These are phyloP conservation scores for Curvularia hawaiiensis DNA, from an alignment of 2,329 filamentous ascomycete species.

Conservation along the genomic window DNA sequence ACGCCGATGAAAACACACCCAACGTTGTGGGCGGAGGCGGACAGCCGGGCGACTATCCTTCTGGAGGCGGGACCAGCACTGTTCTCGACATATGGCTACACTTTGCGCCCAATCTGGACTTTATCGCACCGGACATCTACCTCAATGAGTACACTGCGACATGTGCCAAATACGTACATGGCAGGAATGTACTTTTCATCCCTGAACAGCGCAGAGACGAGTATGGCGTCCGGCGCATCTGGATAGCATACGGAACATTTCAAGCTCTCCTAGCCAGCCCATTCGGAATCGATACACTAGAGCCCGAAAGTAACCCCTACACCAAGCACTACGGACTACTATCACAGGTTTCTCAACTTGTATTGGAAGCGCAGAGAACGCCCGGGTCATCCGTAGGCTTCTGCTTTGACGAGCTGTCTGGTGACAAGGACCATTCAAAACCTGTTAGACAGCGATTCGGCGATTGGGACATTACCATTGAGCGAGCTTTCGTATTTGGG, in stretches of 20 bases:
- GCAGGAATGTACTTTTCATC: conserved; percentile 56
- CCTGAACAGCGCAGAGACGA: conserved; percentile 59
- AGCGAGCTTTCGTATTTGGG: conserved; percentile 55
- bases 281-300: conserved; percentile 50
- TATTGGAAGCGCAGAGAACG: conserved; percentile 45
- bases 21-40: conserved; percentile 51
- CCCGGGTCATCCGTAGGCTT: conserved; percentile 47
- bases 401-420: conserved; percentile 49
- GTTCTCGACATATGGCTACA: conserved; percentile 54
- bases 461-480: conserved; percentile 47
- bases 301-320: conserved; percentile 37
- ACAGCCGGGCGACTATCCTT: conserved; percentile 55
- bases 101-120: conserved; percentile 52
- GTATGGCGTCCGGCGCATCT: conserved; percentile 34
- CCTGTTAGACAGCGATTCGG: conserved; percentile 42
- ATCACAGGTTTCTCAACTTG: conserved; percentile 41
- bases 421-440: conserved; percentile 36
- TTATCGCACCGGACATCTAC: conserved; percentile 57
- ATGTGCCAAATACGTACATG: conserved; percentile 53
- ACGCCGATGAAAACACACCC: conserved; percentile 35
- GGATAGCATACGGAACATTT: conserved; percentile 34
- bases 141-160: conserved; percentile 55
- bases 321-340: conserved; percentile 52
- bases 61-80: conserved; percentile 45
- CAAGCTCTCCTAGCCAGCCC: conserved; percentile 27